Conservation (phyloP, 148 eudicot genomes). For the Talinum fruticosum region DNA sequence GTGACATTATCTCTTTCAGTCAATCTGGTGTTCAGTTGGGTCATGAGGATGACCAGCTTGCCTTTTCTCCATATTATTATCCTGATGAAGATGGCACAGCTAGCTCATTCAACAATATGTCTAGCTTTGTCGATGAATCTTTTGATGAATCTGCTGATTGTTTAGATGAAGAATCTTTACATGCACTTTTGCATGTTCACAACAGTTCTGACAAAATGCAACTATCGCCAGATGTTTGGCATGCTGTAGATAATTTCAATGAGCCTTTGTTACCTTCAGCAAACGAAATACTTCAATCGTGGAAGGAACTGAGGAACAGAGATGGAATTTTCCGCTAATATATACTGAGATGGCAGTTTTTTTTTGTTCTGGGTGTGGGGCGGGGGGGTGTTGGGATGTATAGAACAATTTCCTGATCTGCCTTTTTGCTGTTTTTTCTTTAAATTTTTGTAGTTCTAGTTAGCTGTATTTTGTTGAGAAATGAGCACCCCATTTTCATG, state of each 20-base stretch:
- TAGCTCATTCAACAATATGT: conserved; percentile 3
- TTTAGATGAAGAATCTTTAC: conserved; percentile 26
- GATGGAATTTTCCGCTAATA: no score
- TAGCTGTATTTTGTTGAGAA: no score
- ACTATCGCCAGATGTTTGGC: conserved; percentile 15
- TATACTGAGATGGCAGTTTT: no score
- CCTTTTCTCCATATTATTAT: conserved; percentile 16
- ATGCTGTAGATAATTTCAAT: conserved; percentile 13
- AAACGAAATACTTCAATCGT: conserved; percentile 56
- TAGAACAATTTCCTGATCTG: no score
- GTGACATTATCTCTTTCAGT: conserved; percentile 7
- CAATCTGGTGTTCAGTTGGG: neutral
- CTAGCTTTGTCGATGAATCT: conserved; percentile 13
- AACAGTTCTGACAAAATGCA: conserved; percentile 28
- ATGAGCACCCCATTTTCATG: no score
- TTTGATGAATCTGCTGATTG: conserved; percentile 24
- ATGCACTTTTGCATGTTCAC: neutral
- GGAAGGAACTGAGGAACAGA: conserved; percentile 54
- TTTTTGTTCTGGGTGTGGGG: no score
- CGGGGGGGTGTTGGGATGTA: no score
- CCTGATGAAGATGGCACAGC: conserved; percentile 21
- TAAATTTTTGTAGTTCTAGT: no score
- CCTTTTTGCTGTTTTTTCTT: no score
- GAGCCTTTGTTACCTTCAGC: conserved; percentile 53
- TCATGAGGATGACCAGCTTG: neutral